phyloP scores from a whole-genome alignment of 345 rosid genomes.

The Arabidopsis suecica region DNA sequence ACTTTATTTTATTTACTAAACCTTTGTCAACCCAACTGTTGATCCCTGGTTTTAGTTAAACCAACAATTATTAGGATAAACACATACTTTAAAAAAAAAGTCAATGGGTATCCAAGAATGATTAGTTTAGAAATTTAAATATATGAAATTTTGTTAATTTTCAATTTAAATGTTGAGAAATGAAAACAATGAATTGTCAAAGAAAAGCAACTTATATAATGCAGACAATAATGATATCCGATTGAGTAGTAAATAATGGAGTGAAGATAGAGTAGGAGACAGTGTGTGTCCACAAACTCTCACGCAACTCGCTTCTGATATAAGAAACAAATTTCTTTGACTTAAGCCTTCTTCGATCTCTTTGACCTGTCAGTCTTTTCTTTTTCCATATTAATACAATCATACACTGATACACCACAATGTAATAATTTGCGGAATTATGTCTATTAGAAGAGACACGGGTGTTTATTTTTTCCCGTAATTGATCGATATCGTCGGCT shows the following conservation, averaged over 20 bases:
- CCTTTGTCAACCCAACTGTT: neutral
- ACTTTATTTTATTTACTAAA: neutral
- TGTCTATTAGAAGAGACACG: neutral
- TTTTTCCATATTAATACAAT: conserved; percentile 6
- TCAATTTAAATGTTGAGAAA: neutral
- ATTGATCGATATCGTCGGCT: neutral
- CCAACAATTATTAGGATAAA: neutral
- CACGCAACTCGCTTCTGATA: conserved; percentile 15
- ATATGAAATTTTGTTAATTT: no score
- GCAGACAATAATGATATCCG: conserved; percentile 4
- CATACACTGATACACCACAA: conserved; percentile 12
- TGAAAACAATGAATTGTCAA: neutral
- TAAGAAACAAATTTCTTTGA: conserved; percentile 19
- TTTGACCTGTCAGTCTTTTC: conserved; percentile 33
- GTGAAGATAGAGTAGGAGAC: conserved; percentile 33
- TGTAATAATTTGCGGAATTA: conserved; percentile 7
- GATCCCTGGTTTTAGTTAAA: neutral
- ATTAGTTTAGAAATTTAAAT: neutral
- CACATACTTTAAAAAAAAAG: neutral
- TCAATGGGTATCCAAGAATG: neutral
- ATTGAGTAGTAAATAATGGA: conserved; percentile 13
- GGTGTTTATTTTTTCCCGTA: conserved; percentile 9
- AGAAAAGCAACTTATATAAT: neutral
- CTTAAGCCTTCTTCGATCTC: conserved; percentile 14
- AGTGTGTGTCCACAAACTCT: conserved; percentile 38